Evolutionary conservation across 345 rosid genomes (phyloP).

Genomic region (Passiflora organensis): DNA sequence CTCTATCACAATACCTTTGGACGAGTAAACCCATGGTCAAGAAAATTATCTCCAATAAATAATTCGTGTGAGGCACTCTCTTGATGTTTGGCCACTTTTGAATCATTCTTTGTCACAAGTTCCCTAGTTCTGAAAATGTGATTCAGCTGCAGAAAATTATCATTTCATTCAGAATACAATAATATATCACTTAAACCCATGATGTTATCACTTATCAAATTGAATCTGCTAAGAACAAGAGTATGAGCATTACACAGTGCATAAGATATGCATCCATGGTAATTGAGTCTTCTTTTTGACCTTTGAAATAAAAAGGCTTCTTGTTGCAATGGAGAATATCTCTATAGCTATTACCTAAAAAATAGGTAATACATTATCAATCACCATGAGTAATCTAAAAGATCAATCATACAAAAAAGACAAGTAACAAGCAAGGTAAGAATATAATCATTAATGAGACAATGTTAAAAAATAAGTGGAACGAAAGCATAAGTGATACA

Average conservation of each 20-base stretch:
- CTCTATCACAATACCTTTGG: slow-evolving; percentile 55
- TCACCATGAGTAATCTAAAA: background rate
- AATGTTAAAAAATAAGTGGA: background rate
- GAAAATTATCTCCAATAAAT: slow-evolving; percentile 49
- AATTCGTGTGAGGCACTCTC: slow-evolving; percentile 35
- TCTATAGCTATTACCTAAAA: slow-evolving; percentile 63
- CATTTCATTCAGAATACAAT: slow-evolving; percentile 14
- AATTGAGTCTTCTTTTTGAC: slow-evolving; percentile 71
- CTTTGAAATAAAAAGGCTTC: slow-evolving; percentile 75
- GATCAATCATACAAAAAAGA: background rate
- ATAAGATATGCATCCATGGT: slow-evolving; percentile 74
- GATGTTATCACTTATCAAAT: slow-evolving; percentile 3
- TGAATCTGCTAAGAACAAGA: slow-evolving; percentile 9
- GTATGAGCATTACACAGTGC: slow-evolving; percentile 64
- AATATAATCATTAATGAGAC: too few species aligned
- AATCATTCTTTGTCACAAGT: slow-evolving; percentile 69
- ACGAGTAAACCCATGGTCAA: slow-evolving; percentile 95
- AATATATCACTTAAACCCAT: slow-evolving; percentile 1
- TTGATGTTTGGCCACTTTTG: slow-evolving; percentile 57
- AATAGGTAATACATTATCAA: slow-evolving; percentile 9
- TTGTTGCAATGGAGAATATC: slow-evolving; percentile 83
- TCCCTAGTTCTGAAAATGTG: slow-evolving; percentile 73
- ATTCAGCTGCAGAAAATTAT: slow-evolving; percentile 65
- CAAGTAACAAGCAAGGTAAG: background rate
- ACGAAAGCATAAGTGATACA: background rate